A percentile compares a stretch with the other conserved stretches of the same genome.
phyloP scores from a whole-genome alignment of 2,329 filamentous ascomycete genomes.

The Simplicillium aogashimaense region DNA sequence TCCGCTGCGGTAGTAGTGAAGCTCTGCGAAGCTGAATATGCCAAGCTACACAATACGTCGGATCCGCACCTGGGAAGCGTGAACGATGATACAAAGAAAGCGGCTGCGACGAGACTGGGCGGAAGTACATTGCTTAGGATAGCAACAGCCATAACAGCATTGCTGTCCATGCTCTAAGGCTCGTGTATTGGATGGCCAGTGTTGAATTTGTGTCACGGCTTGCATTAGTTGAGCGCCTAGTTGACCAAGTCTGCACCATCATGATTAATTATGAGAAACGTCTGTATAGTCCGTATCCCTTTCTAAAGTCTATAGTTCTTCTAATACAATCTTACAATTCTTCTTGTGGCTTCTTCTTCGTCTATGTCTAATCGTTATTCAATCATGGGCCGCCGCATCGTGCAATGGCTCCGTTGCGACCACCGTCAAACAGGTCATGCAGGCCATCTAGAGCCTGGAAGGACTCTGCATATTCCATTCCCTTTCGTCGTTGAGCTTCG shows the following conservation, averaged over 20 bases:
- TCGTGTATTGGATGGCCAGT: neutral
- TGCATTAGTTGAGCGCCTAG: too few relatives aligned
- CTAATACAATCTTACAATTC: neutral
- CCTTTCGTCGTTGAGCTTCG: slow-evolving; percentile 44
- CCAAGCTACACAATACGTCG: slow-evolving; percentile 1
- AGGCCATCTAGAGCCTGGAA: slow-evolving; percentile 48
- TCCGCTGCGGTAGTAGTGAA: neutral
- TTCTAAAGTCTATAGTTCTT: neutral
- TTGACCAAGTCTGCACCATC: neutral
- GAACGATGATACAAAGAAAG: neutral
- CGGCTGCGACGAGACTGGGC: slow-evolving; percentile 1
- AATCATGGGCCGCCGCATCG: slow-evolving; percentile 32
- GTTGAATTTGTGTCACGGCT: neutral
- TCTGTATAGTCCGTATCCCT: neutral
- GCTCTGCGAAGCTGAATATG: slow-evolving; percentile 3
- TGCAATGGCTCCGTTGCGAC: slow-evolving; percentile 39
- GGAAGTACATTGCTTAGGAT: slow-evolving; percentile 1
- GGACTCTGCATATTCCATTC: slow-evolving; percentile 43
- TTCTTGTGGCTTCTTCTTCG: neutral
- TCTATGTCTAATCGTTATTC: neutral
- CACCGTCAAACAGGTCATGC: slow-evolving; percentile 42
- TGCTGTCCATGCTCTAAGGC: neutral
- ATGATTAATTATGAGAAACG: neutral
- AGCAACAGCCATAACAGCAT: neutral
- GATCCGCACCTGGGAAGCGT: neutral